phyloP scores from a whole-genome alignment of 306 rosid species.

The Argentina anserina region DNA sequence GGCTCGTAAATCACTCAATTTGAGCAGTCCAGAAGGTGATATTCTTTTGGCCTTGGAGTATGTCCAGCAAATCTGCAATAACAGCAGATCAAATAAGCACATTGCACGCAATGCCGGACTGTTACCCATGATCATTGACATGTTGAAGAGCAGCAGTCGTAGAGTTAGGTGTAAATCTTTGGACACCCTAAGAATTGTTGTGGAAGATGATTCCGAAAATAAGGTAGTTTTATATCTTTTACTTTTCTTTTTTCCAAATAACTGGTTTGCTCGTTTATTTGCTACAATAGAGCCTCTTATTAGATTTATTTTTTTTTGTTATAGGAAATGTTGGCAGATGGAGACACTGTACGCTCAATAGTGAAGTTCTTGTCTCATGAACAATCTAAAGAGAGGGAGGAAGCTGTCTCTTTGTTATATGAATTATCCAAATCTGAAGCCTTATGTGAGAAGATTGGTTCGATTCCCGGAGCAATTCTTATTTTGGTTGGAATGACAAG shows the following conservation, averaged over 20 bases:
- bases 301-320: conserved; percentile 35
- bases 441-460: conserved; percentile 88
- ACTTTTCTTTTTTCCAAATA: neutral
- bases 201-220: conserved; percentile 74
- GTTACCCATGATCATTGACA: conserved; percentile 80
- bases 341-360: conserved; percentile 80
- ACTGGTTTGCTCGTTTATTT: conserved; percentile 26
- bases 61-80: conserved; percentile 68
- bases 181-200: conserved; percentile 78
- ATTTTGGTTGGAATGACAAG: conserved; percentile 94
- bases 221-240: conserved; percentile 59
- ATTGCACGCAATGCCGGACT: conserved; percentile 66
- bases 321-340: conserved; percentile 83
- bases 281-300: conserved; percentile 22
- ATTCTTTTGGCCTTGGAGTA: conserved; percentile 61
- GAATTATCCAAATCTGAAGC: conserved; percentile 87
- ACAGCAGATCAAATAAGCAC: conserved; percentile 61
- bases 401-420: conserved; percentile 84
- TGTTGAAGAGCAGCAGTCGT: conserved; percentile 78
- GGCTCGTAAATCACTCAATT: conserved; percentile 72
- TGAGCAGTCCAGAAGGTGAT: conserved; percentile 67
- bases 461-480: conserved; percentile 89
- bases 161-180: conserved; percentile 76
- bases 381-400: conserved; percentile 86
- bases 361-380: conserved; percentile 81